Evolutionary conservation across 2,329 filamentous ascomycete species (phyloP), one percentile per base, ranked within the genome.

Genomic region (Ascomycota sp.): DNA sequence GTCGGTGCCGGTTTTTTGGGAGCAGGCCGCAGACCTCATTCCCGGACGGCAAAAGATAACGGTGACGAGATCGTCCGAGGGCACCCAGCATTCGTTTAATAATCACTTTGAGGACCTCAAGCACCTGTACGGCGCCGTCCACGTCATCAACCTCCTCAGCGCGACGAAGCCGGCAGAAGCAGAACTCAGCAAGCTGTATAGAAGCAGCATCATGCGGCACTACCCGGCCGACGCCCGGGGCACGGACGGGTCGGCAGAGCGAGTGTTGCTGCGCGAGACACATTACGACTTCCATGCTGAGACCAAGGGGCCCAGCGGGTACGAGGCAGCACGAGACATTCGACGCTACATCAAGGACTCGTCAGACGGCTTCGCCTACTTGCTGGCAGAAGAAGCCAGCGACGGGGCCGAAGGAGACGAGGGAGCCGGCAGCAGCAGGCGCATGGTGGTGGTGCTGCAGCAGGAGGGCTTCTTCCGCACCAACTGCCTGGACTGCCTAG

Each of bases 231-330:
- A 75, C 39, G 60, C 61, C 10, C 54, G 57, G 17, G 64, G 56
- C 6, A 66, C 64, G 13, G 61, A 66, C 23, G 58, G 61, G 20
- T 61, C 63, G 3, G 41, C 43, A 9, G 79, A 82, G 35, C 80
- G 86, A 43, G 69, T 77, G 28, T 62, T 94, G 23, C 54, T 95
- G 20, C 68, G 69, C 36, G 67, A 76, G 34, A 92, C 86, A 1
- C 81, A 93, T 44, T 98, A 89, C 46, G 89, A 98, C 51, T 95
- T 98, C 35, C 85, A 95, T 46, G 86, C 85, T 4, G 83, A 95
- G 50, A 93, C 89, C 1, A 78, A 78, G 43, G 81, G 79, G 0
- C 76, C 80, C 1, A 67, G 69, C 32, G 86, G 86, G 3, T 95
- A 94, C 46, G 83, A 92, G 48, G 82, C 81, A 32, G 89, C 86